These are phyloP conservation scores for Calophaca sinica DNA, from an alignment of 306 rosid species.

Conservation along the genomic window DNA sequence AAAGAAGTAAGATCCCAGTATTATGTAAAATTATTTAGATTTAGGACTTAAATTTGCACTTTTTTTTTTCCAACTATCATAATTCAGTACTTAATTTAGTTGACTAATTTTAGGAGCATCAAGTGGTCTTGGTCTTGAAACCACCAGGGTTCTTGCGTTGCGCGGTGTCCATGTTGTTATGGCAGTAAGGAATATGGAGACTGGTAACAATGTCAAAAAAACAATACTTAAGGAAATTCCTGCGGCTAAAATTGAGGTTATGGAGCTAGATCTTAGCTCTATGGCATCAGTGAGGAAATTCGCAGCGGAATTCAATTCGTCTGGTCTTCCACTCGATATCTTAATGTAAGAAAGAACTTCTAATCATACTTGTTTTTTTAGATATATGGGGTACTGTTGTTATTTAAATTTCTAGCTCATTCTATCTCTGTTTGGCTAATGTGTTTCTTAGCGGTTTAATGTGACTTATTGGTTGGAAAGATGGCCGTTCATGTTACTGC, in stretches of 20 bases:
- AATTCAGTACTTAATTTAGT: conserved; percentile 10
- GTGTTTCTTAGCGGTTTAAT: conserved; percentile 22
- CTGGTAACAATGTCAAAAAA: conserved; percentile 59
- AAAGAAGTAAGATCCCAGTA: not conserved
- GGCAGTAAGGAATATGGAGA: conserved; percentile 79
- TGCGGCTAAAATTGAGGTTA: conserved; percentile 64
- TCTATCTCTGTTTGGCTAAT: conserved; percentile 3
- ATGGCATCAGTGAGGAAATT: conserved; percentile 80
- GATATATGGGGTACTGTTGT: not conserved
- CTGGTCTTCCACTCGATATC: conserved; percentile 71
- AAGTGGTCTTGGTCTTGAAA: conserved; percentile 83
- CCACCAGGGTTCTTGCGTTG: conserved; percentile 73
- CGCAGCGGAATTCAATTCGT: conserved; percentile 64
- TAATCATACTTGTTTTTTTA: not conserved
- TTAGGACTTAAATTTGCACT: not conserved
- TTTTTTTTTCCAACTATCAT: conserved; percentile 2
- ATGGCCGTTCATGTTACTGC: not conserved
- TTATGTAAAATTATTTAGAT: not conserved
- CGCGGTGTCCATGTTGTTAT: conserved; percentile 80
- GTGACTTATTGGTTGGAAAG: conserved; percentile 26
- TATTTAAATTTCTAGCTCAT: not conserved
- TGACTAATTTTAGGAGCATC: conserved; percentile 71
- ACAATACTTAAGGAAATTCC: conserved; percentile 63
- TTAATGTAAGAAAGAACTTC: conserved; percentile 69
- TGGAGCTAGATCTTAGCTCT: conserved; percentile 79